Evolutionary conservation across 2,329 filamentous ascomycete species (phyloP).

Genomic region (Colletotrichum musicola): DNA sequence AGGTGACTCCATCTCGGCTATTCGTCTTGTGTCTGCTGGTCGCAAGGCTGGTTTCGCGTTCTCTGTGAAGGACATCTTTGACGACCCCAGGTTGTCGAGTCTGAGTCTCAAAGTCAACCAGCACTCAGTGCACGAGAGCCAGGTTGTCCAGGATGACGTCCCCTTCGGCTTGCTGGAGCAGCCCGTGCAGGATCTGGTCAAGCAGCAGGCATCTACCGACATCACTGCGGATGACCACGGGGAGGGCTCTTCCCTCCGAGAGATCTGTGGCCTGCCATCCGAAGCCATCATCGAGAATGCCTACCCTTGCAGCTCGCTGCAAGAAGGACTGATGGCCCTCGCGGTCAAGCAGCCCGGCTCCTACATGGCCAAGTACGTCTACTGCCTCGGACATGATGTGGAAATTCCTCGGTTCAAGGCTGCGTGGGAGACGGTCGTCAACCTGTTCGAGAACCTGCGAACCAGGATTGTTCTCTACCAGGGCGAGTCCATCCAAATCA

Average conservation of each 20-base stretch:
- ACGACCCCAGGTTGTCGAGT: conserved; percentile 36
- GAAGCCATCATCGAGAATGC: conserved; percentile 42
- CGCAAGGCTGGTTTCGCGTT: conserved; percentile 39
- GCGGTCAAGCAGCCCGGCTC: conserved; percentile 41
- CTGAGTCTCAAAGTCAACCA: conserved; percentile 27
- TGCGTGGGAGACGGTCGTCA: conserved; percentile 34
- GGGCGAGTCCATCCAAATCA: no score
- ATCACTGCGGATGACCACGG: no score
- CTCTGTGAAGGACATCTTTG: conserved; percentile 44
- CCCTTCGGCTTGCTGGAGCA: no score
- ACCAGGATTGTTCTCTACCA: no score
- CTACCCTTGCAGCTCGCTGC: conserved; percentile 52
- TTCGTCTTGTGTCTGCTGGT: conserved; percentile 28
- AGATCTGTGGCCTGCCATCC: conserved; percentile 39
- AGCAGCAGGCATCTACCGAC: no score
- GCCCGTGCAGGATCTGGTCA: no score
- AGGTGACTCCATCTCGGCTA: conserved; percentile 45
- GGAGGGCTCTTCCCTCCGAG: neutral
- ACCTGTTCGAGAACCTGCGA: no score
- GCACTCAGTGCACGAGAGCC: neutral
- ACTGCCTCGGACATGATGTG: conserved; percentile 1
- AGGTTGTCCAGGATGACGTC: no score
- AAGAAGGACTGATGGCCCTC: conserved; percentile 52
- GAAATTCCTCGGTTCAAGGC: conserved; percentile 34
- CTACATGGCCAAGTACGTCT: conserved; percentile 39